phyloP scores from a whole-genome alignment of 2,329 filamentous ascomycete species.

The Aspergillus bombycis region DNA sequence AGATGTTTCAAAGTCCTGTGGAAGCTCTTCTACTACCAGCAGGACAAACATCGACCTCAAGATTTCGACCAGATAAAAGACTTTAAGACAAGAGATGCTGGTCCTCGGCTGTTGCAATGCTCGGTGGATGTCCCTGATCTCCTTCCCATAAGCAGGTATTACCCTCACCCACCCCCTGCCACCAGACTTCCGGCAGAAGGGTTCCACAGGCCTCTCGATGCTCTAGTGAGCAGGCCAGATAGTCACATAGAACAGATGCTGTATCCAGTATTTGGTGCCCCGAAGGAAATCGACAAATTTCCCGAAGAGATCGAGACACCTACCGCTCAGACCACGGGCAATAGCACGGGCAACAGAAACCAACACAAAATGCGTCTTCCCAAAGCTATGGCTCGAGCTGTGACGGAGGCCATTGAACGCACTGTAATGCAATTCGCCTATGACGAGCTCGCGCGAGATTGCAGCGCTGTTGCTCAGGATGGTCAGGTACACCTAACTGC shows the following conservation, averaged over 20 bases:
- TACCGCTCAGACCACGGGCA: neutral
- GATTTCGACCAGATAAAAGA: slow-evolving; percentile 20
- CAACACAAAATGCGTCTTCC: neutral
- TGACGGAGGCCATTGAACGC: slow-evolving; percentile 28
- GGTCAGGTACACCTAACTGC: slow-evolving; percentile 20
- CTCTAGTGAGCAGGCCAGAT: slow-evolving; percentile 14
- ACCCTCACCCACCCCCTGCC: slow-evolving; percentile 17
- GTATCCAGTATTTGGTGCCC: slow-evolving; percentile 6
- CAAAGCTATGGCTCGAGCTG: neutral
- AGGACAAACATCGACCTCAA: slow-evolving; percentile 21
- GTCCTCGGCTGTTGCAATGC: slow-evolving; percentile 34
- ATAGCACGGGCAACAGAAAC: neutral
- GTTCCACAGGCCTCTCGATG: slow-evolving; percentile 19
- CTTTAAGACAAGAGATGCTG: slow-evolving; percentile 28
- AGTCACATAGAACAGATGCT: slow-evolving; percentile 19
- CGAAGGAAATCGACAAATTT: neutral
- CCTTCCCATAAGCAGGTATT: slow-evolving; percentile 30
- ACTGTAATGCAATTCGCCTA: slow-evolving; percentile 32
- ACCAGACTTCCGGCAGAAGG: neutral
- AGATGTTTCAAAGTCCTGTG: slow-evolving; percentile 16
- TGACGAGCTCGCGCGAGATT: slow-evolving; percentile 34
- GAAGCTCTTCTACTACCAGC: slow-evolving; percentile 32
- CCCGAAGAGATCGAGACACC: neutral
- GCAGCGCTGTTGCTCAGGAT: slow-evolving; percentile 19
- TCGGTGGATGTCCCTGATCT: slow-evolving; percentile 12